Base-by-base conservation (phyloP, 1,284 basidiomycete genomes). In the Ustilago nuda region DNA sequence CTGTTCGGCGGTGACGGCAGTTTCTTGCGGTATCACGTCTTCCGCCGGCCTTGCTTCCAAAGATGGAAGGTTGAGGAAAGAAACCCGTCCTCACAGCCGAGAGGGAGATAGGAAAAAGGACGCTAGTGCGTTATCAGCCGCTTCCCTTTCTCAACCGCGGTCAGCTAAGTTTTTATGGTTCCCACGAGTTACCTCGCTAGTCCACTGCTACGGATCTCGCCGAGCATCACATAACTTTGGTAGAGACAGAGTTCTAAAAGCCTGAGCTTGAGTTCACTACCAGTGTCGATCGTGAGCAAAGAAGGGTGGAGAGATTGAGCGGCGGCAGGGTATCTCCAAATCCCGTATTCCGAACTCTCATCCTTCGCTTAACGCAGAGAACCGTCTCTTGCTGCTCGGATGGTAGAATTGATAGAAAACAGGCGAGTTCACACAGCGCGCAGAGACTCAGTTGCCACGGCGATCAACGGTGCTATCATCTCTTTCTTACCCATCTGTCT, bases 1-100 rank as follows among this genome's bases (percentile, higher is more conserved):
- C 15, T 41, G 13, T 6, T 12, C 11, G 11, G 8, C 35, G 1
- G 15, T n/a, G 53, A 35, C 36, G 50, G 50, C 50, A 2, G 23
- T 52, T 32, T 7, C 32, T 19, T 46, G 54, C 54, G 54, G 36
- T 55, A 27, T 36, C n/a, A 32, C 39, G 55, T 43, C 19, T 45
- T 43, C 55, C 55, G 55, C 55, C 55, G 55, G 55, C 8, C 39
- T 56, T 17, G 13, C 17, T 15, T 54, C 52, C 52, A 13, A 35
- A 43, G 37, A 55, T 8, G 56, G 56, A 46, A 58, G 45, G 56
- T 58, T n/a, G 35, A 19, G 12, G 12, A n/a, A 33, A n/a, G 7
- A 46, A 19, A 19, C n/a, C 39, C 32, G 15, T 23, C 23, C 27
- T 19, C 43, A 36, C 43, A 57, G 43, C 45, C 56, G 56, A 57